These are phyloP conservation scores for Tripidium arundinaceum DNA, from an alignment of 202 grass and related monocot species.

Conservation along the genomic window DNA sequence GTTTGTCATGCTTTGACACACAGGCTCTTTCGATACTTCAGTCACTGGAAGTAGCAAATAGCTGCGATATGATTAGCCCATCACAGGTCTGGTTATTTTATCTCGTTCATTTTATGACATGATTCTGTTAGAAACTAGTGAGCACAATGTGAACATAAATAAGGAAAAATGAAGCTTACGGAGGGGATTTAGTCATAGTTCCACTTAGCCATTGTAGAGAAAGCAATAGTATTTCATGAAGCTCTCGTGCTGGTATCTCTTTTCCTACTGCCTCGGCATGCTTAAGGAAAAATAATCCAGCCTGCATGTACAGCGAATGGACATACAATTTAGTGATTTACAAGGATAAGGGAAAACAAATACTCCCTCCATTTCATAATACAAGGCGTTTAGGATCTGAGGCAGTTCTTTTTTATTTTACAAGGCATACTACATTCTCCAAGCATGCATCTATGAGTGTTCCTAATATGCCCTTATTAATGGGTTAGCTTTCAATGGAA, in stretches of 20 bases:
- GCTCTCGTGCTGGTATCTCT: constrained; percentile 76
- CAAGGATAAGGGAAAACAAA: not conserved
- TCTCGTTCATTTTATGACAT: constrained; percentile 21
- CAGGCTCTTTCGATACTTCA: constrained; percentile 54
- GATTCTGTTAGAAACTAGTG: constrained; percentile 12
- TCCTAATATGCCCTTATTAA: not conserved
- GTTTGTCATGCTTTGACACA: constrained; percentile 47
- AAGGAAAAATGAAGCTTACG: constrained; percentile 51
- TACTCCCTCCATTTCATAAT: not conserved
- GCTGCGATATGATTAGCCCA: constrained; percentile 47
- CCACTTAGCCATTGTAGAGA: constrained; percentile 98
- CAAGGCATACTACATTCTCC: not conserved
- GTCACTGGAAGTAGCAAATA: constrained; percentile 46
- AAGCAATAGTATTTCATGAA: constrained; percentile 90
- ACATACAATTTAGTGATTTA: constrained; percentile 19
- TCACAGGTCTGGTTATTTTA: constrained; percentile 63
- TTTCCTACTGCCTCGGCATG: constrained; percentile 90
- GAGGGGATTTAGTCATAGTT: constrained; percentile 84
- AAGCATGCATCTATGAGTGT: not conserved
- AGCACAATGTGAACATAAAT: constrained; percentile 3
- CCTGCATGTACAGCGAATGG: constrained; percentile 41
- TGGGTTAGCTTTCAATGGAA: not conserved
- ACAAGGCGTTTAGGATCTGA: not conserved
- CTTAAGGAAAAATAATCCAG: constrained; percentile 94
- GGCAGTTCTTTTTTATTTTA: not conserved